A percentile compares a stretch with the other conserved stretches of the same genome.
Conservation (phyloP, 2,329 filamentous ascomycete genomes). For the Nigrograna mackinnonii region DNA sequence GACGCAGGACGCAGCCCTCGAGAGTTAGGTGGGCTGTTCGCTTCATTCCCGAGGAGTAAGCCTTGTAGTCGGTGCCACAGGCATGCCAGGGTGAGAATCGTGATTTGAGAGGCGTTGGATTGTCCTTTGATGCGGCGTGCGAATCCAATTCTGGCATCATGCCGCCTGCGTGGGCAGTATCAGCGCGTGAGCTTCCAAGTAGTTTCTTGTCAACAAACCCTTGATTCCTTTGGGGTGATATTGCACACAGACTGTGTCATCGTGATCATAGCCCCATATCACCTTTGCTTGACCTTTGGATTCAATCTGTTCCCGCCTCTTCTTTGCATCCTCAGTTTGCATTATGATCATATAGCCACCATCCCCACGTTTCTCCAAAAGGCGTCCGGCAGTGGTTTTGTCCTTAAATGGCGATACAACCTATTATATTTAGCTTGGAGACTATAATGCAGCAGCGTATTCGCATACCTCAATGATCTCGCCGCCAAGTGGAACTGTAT, state of each 20-base stretch:
- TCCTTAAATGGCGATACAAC: constrained; percentile 43
- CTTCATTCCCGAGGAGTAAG: constrained; percentile 43
- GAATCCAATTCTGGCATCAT: constrained; percentile 51
- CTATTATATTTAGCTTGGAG: constrained; percentile 6
- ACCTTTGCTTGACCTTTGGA: constrained; percentile 37
- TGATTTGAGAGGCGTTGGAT: constrained; percentile 41
- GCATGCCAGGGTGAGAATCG: constrained; percentile 51
- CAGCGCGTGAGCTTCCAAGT: neutral
- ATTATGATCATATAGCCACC: constrained; percentile 56
- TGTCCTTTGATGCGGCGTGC: constrained; percentile 33
- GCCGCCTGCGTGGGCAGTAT: constrained; percentile 30
- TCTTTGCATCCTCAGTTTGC: constrained; percentile 47
- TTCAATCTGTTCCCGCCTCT: constrained; percentile 43
- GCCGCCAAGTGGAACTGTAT: constrained; percentile 45
- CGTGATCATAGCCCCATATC: constrained; percentile 40
- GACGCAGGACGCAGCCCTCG: constrained; percentile 36
- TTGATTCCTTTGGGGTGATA: constrained; percentile 50
- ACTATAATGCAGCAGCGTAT: neutral
- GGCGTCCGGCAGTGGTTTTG: constrained; percentile 45
- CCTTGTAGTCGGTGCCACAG: constrained; percentile 39
- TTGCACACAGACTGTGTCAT: constrained; percentile 42
- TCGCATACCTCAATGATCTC: constrained; percentile 45
- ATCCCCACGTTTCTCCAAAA: constrained; percentile 47
- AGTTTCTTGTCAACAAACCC: constrained; percentile 17
- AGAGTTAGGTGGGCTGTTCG: constrained; percentile 39